phyloP scores from a whole-genome alignment of 345 rosid species.

The Sisymbrium irio region DNA sequence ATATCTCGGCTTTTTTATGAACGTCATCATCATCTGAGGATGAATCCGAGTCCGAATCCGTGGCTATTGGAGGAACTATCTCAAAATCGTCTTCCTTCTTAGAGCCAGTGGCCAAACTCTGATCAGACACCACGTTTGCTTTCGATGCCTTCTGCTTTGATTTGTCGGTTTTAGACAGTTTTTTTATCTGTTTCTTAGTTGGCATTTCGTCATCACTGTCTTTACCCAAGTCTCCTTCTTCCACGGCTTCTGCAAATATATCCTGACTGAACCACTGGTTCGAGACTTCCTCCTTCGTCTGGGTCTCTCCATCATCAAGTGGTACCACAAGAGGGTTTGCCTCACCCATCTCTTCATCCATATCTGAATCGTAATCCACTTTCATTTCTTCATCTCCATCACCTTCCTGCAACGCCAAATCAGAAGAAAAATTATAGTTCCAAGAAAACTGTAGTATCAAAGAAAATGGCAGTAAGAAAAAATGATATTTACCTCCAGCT shows the following conservation, averaged over 20 bases:
- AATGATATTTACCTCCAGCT: conserved; percentile 53
- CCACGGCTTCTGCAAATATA: conserved; percentile 74
- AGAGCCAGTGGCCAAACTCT: conserved; percentile 21
- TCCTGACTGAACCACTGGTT: conserved; percentile 87
- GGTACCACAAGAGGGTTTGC: conserved; percentile 81
- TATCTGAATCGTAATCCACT: conserved; percentile 68
- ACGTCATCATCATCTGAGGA: conserved; percentile 69
- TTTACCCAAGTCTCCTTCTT: conserved; percentile 67
- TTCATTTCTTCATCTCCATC: conserved; percentile 44
- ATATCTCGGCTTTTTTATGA: conserved; percentile 74
- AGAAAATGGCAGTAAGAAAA: not conserved
- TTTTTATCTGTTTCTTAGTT: conserved; percentile 33
- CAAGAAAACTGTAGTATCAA: not conserved
- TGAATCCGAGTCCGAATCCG: conserved; percentile 76
- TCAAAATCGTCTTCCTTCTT: conserved; percentile 62
- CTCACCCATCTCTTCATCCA: conserved; percentile 53
- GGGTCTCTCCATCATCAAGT: conserved; percentile 59
- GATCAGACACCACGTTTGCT: conserved; percentile 21
- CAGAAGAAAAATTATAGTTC: not conserved
- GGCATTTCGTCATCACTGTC: conserved; percentile 54
- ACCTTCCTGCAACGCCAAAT: conserved; percentile 47
- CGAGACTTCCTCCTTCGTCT: conserved; percentile 66
- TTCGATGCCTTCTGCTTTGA: conserved; percentile 39
- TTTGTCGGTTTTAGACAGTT: conserved; percentile 17
- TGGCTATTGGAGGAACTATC: conserved; percentile 75